A percentile compares a stretch with the other conserved stretches of the same genome.
Evolutionary conservation across 2,329 filamentous ascomycete species (phyloP).

Genomic region (Trichoderma harzianum): DNA sequence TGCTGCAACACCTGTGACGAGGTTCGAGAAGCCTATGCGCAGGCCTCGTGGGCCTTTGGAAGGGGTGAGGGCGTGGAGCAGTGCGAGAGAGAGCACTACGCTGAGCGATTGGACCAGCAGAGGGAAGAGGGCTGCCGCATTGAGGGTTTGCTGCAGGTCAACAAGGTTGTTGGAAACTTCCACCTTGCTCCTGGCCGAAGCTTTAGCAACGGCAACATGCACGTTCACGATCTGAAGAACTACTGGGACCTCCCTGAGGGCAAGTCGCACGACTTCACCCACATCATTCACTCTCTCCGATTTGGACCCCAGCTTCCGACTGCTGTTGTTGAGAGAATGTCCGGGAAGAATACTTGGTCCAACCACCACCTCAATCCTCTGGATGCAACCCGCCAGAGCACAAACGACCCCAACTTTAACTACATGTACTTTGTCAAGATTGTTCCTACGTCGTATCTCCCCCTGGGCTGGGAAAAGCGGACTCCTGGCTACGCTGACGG

Average conservation of each 20-base stretch:
- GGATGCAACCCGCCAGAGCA: constrained; percentile 73
- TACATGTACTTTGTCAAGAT: constrained; percentile 99
- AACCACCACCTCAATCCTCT: constrained; percentile 92
- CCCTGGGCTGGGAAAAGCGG: constrained; percentile 78
- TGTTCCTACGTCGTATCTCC: constrained; percentile 90
- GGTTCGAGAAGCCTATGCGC: constrained; percentile 89
- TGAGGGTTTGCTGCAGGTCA: constrained; percentile 86
- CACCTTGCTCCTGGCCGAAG: constrained; percentile 94
- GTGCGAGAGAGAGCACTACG: constrained; percentile 91
- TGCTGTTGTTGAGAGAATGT: constrained; percentile 59
- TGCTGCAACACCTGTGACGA: constrained; percentile 98
- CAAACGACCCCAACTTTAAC: constrained; percentile 81
- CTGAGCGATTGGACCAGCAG: constrained; percentile 81
- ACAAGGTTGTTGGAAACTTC: constrained; percentile 99
- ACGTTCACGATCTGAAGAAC: constrained; percentile 95
- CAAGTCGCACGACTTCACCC: constrained; percentile 79
- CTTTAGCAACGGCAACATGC: constrained; percentile 95
- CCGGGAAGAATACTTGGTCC: constrained; percentile 61
- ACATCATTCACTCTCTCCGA: constrained; percentile 81
- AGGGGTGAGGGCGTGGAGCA: constrained; percentile 90
- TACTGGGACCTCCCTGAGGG: constrained; percentile 75
- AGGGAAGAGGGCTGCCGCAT: constrained; percentile 90
- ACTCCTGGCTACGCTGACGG: constrained; percentile 26
- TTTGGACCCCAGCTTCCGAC: constrained; percentile 91
- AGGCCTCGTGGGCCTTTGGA: constrained; percentile 89